Base-by-base conservation (phyloP, 2,329 filamentous ascomycete species). In the Xylariaceae sp. region DNA sequence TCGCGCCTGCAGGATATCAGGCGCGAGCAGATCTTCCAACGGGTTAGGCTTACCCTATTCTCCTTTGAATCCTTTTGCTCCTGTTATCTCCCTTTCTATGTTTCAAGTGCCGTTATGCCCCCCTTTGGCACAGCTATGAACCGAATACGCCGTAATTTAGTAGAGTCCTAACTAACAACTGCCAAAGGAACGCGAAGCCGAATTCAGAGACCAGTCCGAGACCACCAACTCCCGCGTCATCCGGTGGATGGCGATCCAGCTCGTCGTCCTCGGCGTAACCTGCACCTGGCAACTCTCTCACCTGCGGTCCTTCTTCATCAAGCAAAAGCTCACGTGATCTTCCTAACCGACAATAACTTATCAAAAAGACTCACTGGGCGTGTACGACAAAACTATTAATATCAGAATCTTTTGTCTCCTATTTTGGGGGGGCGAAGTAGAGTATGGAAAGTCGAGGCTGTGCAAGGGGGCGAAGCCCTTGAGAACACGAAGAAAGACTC, bases 241-340 rank as follows among this genome's bases (percentile, higher is more conserved):
- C 54, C 87, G 92, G 68, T 99, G 94, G 93, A 93, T 94, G 66
- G 72, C 97, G 65, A 88, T 97, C 67, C 94, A 99, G 77, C 79
- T 97, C 61, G 82, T 86, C 55, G 85, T 97, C 44, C 81, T 99
- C 56, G 90, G 87, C 57, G 81, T 88, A 58, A 96, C 94, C 39
- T 99, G 94, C 77, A 90, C 91, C 62, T 99, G 94, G 94, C 94
- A 99, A 76, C 81, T 99, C 51, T 96, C 92, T 56, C 93, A 99
- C 77, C 83, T 99, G 69, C 85, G 94, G 68, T 89, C 90, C 51
- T 99, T 99, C 84, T 99, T 99, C 80, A 99, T 99, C 81, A 99
- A 99, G 84, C 93, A 97, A 81, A 99, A 99, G 83, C 86, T 99
- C 74, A 97, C 94, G 61, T 99, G 85, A 76, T 23, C 11, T n/a